Percentiles rank a stretch among this genome's conserved stretches.
These are phyloP conservation scores for Gillenia trifoliata DNA, from an alignment of 306 rosid species.

Conservation along the genomic window DNA sequence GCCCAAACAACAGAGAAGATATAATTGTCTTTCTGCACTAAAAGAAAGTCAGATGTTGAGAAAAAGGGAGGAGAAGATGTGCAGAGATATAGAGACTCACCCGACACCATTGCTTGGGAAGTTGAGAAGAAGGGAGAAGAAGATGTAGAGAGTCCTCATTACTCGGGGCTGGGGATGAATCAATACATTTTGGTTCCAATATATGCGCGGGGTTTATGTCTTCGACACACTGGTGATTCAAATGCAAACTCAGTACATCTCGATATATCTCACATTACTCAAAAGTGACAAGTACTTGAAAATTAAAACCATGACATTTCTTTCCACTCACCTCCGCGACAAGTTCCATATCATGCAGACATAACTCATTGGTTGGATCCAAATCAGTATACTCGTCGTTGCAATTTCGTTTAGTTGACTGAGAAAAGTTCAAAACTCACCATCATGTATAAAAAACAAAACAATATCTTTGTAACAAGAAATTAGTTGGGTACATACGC, in stretches of 20 bases:
- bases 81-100: background rate
- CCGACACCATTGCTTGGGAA: constrained; percentile 8
- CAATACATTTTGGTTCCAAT: background rate
- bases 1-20: background rate
- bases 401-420: background rate
- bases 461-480: too few relatives aligned
- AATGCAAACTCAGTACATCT: background rate
- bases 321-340: background rate
- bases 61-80: too few relatives aligned
- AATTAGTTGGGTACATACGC: too few relatives aligned
- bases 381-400: background rate
- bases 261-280: background rate
- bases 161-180: background rate
- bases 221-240: constrained; percentile 7
- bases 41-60: too few relatives aligned
- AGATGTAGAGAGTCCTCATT: background rate
- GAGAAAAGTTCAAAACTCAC: background rate
- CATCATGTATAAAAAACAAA: too few relatives aligned
- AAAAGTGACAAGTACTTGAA: background rate
- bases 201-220: background rate
- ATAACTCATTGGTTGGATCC: constrained; percentile 5
- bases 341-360: background rate
- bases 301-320: background rate
- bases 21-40: background rate
- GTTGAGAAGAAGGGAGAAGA: background rate